These are phyloP conservation scores for Ustilago shanxiensis DNA, from an alignment of 1,284 basidiomycete genomes.

Conservation along the genomic window DNA sequence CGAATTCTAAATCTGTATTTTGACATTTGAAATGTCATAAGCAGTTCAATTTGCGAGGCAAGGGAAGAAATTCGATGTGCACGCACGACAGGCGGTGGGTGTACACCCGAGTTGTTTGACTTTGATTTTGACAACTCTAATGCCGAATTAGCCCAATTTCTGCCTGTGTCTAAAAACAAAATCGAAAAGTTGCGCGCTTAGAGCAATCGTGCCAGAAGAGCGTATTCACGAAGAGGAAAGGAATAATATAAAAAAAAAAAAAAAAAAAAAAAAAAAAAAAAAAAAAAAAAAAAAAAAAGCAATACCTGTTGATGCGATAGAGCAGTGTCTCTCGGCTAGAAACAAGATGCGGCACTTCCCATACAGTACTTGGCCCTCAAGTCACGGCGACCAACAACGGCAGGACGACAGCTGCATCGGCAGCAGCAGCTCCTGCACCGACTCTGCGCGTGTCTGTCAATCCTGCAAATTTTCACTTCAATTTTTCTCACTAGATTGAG, in stretches of 20 bases:
- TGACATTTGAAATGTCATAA: not conserved
- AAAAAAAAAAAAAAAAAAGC: too few relatives aligned
- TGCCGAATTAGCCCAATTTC: not conserved
- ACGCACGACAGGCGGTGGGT: constrained; percentile 4
- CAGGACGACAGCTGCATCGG: not conserved
- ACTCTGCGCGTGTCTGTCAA: too few relatives aligned
- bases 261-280: too few relatives aligned
- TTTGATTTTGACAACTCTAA: not conserved
- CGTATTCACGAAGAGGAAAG: not conserved
- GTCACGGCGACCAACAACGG: constrained; percentile 2
- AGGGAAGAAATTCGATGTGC: not conserved
- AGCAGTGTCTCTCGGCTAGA: constrained; percentile 1
- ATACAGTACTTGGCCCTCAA: not conserved
- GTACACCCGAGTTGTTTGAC: not conserved
- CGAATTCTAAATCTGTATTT: not conserved
- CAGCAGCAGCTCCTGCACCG: not conserved
- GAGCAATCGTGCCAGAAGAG: not conserved
- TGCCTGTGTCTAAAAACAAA: too few relatives aligned
- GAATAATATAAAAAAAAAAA: not conserved
- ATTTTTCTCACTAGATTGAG: too few relatives aligned
- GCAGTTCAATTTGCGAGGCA: not conserved
- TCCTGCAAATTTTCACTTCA: too few relatives aligned
- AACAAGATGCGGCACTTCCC: not conserved
- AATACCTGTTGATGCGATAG: too few relatives aligned
- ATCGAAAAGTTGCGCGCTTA: not conserved